These are phyloP conservation scores for Scleromitrula shiraiana DNA, from an alignment of 2,329 filamentous ascomycete genomes.

Conservation along the genomic window DNA sequence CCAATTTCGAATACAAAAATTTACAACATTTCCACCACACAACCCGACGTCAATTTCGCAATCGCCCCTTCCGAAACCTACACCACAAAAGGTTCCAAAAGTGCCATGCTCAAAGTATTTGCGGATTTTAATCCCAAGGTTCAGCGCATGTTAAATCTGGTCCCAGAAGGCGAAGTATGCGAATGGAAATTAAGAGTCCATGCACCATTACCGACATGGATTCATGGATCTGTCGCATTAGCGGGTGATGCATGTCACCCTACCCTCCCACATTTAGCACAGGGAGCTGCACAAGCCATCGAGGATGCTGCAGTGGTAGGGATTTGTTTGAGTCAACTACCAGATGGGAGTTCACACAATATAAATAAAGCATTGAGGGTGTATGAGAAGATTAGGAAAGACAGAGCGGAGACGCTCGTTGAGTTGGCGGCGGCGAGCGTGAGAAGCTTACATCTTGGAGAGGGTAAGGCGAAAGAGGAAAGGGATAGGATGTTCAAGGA, in stretches of 20 bases:
- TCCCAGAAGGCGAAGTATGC: no score
- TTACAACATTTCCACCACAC: constrained; percentile 56
- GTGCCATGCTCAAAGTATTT: constrained; percentile 51
- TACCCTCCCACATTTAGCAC: constrained; percentile 56
- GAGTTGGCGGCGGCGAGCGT: constrained; percentile 47
- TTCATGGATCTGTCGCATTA: no score
- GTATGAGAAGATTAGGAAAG: constrained; percentile 43
- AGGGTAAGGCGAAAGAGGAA: constrained; percentile 50
- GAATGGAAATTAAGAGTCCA: constrained; percentile 57
- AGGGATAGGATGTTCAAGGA: no score
- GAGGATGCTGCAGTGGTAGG: constrained; percentile 57
- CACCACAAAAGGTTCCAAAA: constrained; percentile 54
- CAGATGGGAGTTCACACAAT: no score
- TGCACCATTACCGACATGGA: constrained; percentile 48
- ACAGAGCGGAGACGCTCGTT: constrained; percentile 46
- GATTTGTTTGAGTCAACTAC: constrained; percentile 39
- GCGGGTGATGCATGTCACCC: constrained; percentile 62
- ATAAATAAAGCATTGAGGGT: constrained; percentile 7
- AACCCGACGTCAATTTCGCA: constrained; percentile 53
- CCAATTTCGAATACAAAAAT: constrained; percentile 58
- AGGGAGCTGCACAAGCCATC: constrained; percentile 60
- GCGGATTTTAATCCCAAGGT: constrained; percentile 52
- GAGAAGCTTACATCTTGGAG: constrained; percentile 47
- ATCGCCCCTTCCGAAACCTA: constrained; percentile 49
- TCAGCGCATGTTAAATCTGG: constrained; percentile 48